Base-by-base conservation (phyloP, 306 rosid species). In the Quercus wislizeni region DNA sequence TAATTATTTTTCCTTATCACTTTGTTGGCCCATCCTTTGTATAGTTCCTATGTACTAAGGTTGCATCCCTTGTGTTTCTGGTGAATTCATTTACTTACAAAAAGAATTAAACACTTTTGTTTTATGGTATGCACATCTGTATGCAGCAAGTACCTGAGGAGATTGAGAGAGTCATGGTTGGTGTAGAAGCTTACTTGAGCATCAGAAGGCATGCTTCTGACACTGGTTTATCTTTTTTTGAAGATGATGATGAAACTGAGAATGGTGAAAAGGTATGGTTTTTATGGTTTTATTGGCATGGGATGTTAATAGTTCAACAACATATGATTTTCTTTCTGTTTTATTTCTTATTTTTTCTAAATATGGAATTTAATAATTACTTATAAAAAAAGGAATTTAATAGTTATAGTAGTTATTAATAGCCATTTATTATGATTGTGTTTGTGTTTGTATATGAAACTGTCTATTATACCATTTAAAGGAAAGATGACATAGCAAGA, bases 121-220 rank as follows among this genome's bases (percentile, higher is more conserved):
- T 74, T 83, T 51, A 58, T 78, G 77, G 27, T 63, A 59, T 71
- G 58, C 49, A 73, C 21, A 27, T 72, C 71, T 78, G 71, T 64
- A 38, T 77, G 81, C 99, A 95, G 99, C 99, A 95, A 95, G 90
- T 89, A 79, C 98, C 98, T 41, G 99, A 93, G 81, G 99, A 93
- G 89, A 86, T 95, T 23, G 99, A 95, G 83, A 88, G 97, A 85
- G 97, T 95, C 84, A 90, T 93, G 92, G 93, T 87, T 75, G 96
- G 96, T 51, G 82, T 93, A 55, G 97, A 95, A 91, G 97, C 99
- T 76, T 95, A 95, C 80, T 87, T 95, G 85, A 95, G 98, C 91
- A 95, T 93, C 85, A 89, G 98, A 90, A 93, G 73, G 79, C 90
- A 77, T 86, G 84, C 82, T 52, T 85, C 85, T 82, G 93, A 93